Evolutionary conservation across 2,329 filamentous ascomycete genomes (phyloP), one percentile per base, ranked within the genome.

Genomic region (Neonectria sp.): DNA sequence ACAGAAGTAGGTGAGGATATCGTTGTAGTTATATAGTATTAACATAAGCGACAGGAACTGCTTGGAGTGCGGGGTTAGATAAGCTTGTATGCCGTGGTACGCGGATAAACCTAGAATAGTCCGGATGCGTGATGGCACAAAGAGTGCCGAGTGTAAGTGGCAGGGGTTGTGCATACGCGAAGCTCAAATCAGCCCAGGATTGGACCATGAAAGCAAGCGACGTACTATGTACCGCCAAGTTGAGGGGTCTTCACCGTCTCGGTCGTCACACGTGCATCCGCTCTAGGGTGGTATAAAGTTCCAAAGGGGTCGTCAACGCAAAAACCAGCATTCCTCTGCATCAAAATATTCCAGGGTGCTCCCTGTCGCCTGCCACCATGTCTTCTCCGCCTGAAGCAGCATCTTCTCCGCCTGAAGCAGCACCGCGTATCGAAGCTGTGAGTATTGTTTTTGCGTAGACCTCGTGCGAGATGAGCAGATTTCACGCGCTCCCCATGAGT

Each of bases 121-220:
- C 37, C 37, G 15, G 37, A 40, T 40, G 8, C 37, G 15, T 17
- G 37, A 15, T 40, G 37, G 37, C 15, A 40, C 6, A n/a, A 40
- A 27, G 17, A 51, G 46, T 31, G 56, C 56, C 56, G 40, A 59
- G 56, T 5, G 24, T 24, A 8, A 6, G 2, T 17, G 4, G 59
- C 59, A 61, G 59, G 59, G 59, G 37, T 61, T n/a, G 51, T 61
- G 59, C 59, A 48, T 61, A 55, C 25, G 37, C 59, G 51, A 61
- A 55, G n/a, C n/a, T 25, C 59, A 46, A 4, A 55, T 15, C 21
- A 33, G 37, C 29, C 33, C 31, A 31, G 40, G 59, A 55, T 61
- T 61, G 59, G 59, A 21, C 25, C 3, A n/a, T 6, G 11, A 6
- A n/a, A n/a, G 3, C 35, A 21, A 29, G 9, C 35, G 13, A 13